Evolutionary conservation across 768 basidiomycete genomes (phyloP).

Genomic region (Phylloporus sp.): DNA sequence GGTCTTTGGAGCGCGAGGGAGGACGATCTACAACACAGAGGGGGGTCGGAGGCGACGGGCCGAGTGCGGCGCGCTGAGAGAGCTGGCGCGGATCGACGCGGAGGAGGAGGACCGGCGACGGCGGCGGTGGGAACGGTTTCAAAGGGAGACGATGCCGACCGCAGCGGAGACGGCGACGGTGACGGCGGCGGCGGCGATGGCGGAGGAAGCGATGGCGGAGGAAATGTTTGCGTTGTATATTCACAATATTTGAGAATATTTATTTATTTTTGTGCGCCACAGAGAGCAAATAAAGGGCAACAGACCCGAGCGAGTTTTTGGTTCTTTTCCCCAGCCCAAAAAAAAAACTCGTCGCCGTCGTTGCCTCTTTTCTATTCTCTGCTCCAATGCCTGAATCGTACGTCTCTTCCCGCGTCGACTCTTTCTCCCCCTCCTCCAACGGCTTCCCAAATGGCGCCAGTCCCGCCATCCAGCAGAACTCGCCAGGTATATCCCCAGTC

Average conservation of each 20-base stretch:
- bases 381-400: conserved; percentile 70
- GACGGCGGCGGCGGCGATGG: conserved; percentile 1
- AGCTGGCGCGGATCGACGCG: conserved; percentile 18
- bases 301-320: not conserved
- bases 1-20: conserved; percentile 15
- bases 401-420: conserved; percentile 58
- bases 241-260: conserved; percentile 14
- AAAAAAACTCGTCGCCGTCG: conserved; percentile 36
- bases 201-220: conserved; percentile 9
- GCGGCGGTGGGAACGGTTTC: conserved; percentile 1
- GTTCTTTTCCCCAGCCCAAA: conserved; percentile 42
- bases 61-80: not conserved
- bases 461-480: conserved; percentile 47
- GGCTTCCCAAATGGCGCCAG: conserved; percentile 59
- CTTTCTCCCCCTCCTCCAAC: conserved; percentile 49
- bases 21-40: conserved; percentile 28
- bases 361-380: conserved; percentile 17
- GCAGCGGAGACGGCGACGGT: not conserved
- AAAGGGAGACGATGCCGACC: not conserved
- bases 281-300: conserved; percentile 33
- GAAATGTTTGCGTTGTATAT: conserved; percentile 42
- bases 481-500: conserved; percentile 33
- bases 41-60: not conserved
- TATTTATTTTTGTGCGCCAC: conserved; percentile 23
- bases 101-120: conserved; percentile 19